A percentile compares a stretch with the other conserved stretches of the same genome.
Evolutionary conservation across 2,329 filamentous ascomycete genomes (phyloP).

Genomic region (Bipolaris sorokiniana): DNA sequence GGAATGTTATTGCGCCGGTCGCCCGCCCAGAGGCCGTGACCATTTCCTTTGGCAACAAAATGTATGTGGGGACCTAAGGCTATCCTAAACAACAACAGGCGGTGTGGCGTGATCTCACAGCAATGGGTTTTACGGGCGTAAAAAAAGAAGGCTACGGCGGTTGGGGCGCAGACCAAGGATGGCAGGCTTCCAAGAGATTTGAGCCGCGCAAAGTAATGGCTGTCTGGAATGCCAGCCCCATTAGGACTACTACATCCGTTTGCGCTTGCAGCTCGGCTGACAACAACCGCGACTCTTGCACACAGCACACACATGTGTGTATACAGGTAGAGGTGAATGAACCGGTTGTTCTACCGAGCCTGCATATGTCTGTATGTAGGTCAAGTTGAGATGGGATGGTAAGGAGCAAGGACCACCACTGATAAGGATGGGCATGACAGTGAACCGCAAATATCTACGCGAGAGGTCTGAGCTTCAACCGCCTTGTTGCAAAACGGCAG

Average conservation of each 20-base stretch:
- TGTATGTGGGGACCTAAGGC: background rate
- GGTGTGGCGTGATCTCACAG: slow-evolving; percentile 23
- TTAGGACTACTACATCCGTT: background rate
- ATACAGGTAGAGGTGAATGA: background rate
- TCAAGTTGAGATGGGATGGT: background rate
- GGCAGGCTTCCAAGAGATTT: background rate
- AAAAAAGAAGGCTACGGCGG: slow-evolving; percentile 6
- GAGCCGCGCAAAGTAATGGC: background rate
- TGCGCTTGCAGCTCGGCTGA: background rate
- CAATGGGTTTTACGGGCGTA: slow-evolving; percentile 3
- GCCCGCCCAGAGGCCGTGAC: slow-evolving; percentile 2
- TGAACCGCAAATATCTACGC: slow-evolving; percentile 11
- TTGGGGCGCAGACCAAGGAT: slow-evolving; percentile 10
- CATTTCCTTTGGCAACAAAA: background rate
- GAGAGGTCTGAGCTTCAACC: slow-evolving; percentile 14
- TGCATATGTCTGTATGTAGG: background rate
- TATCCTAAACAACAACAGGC: slow-evolving; percentile 8
- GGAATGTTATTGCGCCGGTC: slow-evolving; percentile 12
- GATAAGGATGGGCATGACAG: slow-evolving; percentile 10
- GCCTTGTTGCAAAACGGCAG: background rate
- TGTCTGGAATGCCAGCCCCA: background rate
- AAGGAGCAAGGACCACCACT: background rate
- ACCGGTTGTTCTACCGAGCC: background rate
- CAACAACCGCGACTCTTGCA: background rate
- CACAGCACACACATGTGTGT: background rate